Conservation (phyloP, 208 protist species). For the Trypanosoma vivax region DNA sequence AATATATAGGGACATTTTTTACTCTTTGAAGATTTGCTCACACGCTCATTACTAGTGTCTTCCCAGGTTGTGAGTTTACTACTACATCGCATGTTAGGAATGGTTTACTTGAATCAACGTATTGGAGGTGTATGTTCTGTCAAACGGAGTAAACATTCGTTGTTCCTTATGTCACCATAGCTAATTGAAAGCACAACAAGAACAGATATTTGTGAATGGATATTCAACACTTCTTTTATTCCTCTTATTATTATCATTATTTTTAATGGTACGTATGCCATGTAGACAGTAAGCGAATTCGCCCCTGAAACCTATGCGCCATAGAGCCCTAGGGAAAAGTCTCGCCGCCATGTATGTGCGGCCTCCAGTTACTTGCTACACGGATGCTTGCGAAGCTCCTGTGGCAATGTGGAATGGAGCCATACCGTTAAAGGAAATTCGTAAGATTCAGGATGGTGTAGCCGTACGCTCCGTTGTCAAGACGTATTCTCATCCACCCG, state of each 20-base stretch:
- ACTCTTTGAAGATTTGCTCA: too few relatives aligned
- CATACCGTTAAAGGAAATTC: constrained; percentile 69
- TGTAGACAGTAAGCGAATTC: too few relatives aligned
- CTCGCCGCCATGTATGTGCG: constrained; percentile 51
- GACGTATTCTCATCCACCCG: constrained; percentile 74
- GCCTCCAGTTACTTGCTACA: constrained; percentile 60
- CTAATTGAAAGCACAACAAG: too few relatives aligned
- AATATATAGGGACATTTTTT: too few relatives aligned
- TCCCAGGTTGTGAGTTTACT: not conserved
- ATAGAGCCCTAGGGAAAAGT: constrained; percentile 38
- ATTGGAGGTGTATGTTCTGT: too few relatives aligned
- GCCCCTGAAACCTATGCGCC: too few relatives aligned
- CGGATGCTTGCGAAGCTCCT: constrained; percentile 83
- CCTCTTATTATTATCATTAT: too few relatives aligned
- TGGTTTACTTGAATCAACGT: too few relatives aligned
- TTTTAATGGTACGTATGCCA: not conserved
- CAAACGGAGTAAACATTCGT: too few relatives aligned
- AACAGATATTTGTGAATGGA: constrained; percentile 8
- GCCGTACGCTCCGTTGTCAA: constrained; percentile 51
- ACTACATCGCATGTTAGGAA: too few relatives aligned
- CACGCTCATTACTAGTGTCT: not conserved
- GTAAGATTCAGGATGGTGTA: constrained; percentile 43
- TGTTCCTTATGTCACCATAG: too few relatives aligned
- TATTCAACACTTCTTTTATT: not conserved
- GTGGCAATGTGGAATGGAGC: constrained; percentile 81